Evolutionary conservation across 257 asterid genomes (phyloP), one percentile per base, ranked within the genome.

Genomic region (Lavandula angustifolia): DNA sequence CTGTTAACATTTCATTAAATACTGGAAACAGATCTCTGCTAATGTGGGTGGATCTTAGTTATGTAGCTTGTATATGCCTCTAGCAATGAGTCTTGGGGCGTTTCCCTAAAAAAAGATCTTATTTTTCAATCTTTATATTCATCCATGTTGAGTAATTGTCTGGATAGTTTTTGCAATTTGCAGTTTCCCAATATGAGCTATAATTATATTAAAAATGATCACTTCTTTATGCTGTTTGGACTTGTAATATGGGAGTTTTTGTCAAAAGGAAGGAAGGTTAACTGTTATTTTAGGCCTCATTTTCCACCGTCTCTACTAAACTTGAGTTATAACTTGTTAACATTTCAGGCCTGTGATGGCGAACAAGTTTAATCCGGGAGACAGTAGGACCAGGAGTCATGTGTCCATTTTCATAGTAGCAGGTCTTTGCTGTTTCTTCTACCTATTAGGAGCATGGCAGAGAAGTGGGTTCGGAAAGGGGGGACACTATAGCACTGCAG

Each of bases 391-490:
- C 43, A 83, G 96, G 75, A 87, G 90, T 63, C 91, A 89, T 14
- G 79, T 89, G 34, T 89, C 96, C 4, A 82, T 92, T 34, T 85
- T 92, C 62, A 89, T 92, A 54, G 83, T 89, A 62, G 95, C 91
- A 11, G 97, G 98, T 62, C 79, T 92, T 44, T 92, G 98, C 76
- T 85, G 91, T 73, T 92, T 92, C 84, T 92, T 92, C 85, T 92
- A 92, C 78, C 75, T 92, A 55, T 79, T 92, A 41, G 98, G 97
- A 68, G 96, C 96, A 81, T 92, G 98, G 98, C 97, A 92, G 70
- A 84, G 92, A 67, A 89, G 97, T 60, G 98, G 97, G 0, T 85
- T 87, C 13, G 98, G 97, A 6, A 92, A 89, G 76, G 98, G 98
- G 98, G 49, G 96, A 92, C 73, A 87, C 87, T 41, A 89, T 92